phyloP scores from a whole-genome alignment of 257 asterid species.

The Nicotiana attenuata region DNA sequence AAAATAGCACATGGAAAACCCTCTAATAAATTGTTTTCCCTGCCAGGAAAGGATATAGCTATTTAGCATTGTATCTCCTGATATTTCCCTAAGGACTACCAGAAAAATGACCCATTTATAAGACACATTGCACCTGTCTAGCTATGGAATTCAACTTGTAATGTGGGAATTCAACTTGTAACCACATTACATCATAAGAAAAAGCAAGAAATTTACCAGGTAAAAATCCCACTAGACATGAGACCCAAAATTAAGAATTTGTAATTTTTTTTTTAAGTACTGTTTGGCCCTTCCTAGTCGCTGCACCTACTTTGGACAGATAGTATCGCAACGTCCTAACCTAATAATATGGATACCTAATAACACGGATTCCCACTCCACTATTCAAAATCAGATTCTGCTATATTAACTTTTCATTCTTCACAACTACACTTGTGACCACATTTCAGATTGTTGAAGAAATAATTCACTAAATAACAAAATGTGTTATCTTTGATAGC shows the following conservation, averaged over 20 bases:
- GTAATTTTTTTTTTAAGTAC: not conserved
- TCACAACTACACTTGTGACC: not conserved
- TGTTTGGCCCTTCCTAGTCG: not conserved
- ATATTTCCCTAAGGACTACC: not conserved
- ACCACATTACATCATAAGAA: constrained; percentile 1
- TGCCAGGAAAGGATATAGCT: not conserved
- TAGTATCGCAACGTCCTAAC: not conserved
- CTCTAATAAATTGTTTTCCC: not conserved
- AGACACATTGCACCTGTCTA: not conserved
- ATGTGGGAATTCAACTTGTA: not conserved
- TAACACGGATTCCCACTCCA: not conserved
- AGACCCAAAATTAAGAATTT: not conserved
- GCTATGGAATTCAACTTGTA: not conserved
- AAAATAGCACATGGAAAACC: not conserved
- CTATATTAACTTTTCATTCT: not conserved
- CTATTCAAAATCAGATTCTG: not conserved
- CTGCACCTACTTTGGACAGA: not conserved
- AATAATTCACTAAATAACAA: not conserved
- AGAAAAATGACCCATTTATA: not conserved
- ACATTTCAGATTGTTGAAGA: not conserved
- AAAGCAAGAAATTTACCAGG: not conserved
- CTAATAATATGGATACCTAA: not conserved
- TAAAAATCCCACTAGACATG: not conserved
- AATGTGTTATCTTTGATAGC: no score
- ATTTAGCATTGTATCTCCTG: not conserved